Evolutionary conservation across 176 grass and related monocot species (phyloP).

Genomic region (Carex littledalei): DNA sequence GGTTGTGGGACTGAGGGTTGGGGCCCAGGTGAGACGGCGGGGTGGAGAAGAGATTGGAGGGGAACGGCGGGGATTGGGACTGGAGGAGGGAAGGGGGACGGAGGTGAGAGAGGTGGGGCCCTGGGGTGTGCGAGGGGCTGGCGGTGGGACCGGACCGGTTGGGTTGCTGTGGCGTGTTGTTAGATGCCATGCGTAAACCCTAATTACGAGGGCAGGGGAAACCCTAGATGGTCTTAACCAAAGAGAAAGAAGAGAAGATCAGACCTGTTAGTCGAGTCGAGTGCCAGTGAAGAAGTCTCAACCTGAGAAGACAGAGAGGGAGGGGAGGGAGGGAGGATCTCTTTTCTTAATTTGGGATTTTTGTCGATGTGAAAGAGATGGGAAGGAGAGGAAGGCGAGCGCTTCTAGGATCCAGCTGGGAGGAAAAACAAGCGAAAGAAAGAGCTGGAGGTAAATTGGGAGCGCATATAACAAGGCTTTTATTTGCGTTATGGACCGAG

Average conservation of each 20-base stretch:
- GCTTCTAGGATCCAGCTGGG: neutral
- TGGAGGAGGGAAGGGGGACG: constrained; percentile 46
- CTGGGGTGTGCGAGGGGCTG: constrained; percentile 20
- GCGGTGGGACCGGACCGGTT: neutral
- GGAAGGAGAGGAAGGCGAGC: neutral
- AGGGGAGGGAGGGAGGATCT: neutral
- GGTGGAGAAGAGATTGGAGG: constrained; percentile 50
- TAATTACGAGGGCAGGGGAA: neutral
- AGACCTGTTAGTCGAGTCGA: neutral
- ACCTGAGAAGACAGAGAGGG: neutral
- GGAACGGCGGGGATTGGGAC: constrained; percentile 37
- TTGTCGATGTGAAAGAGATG: neutral
- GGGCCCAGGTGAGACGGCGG: constrained; percentile 31
- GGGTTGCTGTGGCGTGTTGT: constrained; percentile 17
- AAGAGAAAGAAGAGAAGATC: neutral
- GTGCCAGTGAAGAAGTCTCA: neutral
- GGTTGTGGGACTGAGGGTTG: constrained; percentile 41
- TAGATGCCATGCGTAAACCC: constrained; percentile 3
- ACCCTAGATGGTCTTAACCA: neutral
- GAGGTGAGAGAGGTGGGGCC: constrained; percentile 49
- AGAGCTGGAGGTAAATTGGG: neutral
- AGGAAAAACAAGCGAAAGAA: neutral
- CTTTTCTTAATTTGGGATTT: neutral
- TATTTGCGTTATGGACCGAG: neutral
- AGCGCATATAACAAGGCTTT: neutral